Evolutionary conservation across 768 basidiomycete genomes (phyloP).

Genomic region (Termitomyces sp.): DNA sequence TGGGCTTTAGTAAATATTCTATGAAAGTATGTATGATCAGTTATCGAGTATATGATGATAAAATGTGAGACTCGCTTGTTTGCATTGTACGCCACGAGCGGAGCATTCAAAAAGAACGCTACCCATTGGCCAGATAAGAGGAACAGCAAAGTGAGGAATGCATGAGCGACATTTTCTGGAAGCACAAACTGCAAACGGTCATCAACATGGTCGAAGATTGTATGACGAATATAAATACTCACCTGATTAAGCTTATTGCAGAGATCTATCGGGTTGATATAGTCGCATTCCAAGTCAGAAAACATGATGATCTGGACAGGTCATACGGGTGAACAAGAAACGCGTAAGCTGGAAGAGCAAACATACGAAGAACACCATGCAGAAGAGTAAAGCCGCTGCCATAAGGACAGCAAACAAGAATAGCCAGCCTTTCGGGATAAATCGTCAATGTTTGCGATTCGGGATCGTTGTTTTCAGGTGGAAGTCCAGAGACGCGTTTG

Average conservation of each 20-base stretch:
- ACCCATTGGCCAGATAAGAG: slow-evolving; percentile 95
- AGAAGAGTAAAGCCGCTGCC: slow-evolving; percentile 93
- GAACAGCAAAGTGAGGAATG: slow-evolving; percentile 87
- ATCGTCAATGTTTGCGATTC: background rate
- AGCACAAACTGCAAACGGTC: slow-evolving; percentile 74
- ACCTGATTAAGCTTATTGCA: slow-evolving; percentile 99
- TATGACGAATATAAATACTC: slow-evolving; percentile 17
- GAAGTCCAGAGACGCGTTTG: background rate
- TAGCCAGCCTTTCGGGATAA: slow-evolving; percentile 70
- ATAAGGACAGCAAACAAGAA: slow-evolving; percentile 96
- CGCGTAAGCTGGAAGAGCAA: background rate
- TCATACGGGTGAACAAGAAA: background rate
- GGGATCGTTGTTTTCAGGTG: background rate
- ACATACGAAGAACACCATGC: slow-evolving; percentile 99
- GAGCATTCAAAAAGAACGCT: slow-evolving; percentile 87
- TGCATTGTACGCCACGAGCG: slow-evolving; percentile 84
- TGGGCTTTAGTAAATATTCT: slow-evolving; percentile 92
- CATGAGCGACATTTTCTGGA: slow-evolving; percentile 94
- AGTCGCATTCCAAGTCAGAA: slow-evolving; percentile 98
- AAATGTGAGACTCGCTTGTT: slow-evolving; percentile 74
- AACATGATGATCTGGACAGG: slow-evolving; percentile 96
- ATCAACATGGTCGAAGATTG: background rate
- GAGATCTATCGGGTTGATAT: slow-evolving; percentile 99
- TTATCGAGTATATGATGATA: background rate
- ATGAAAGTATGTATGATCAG: slow-evolving; percentile 10